Evolutionary conservation across 768 basidiomycete species (phyloP), one percentile per base, ranked within the genome.

Genomic region (Multifurca ochricompacta): DNA sequence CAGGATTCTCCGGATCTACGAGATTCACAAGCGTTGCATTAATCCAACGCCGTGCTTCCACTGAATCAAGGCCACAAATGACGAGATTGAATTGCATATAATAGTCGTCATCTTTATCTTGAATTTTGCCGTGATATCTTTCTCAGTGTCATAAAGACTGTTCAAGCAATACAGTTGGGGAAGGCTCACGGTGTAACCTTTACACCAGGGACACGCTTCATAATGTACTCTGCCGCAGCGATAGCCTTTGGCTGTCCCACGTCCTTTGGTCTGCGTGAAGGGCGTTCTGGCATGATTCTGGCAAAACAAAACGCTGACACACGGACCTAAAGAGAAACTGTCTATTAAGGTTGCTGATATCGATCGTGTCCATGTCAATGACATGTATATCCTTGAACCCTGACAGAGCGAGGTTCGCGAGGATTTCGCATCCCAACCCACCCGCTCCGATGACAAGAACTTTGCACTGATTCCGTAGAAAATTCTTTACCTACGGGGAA

Each of bases 311-410:
- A 30, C 18, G 46, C 25, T 4, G n/a, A 30, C 2, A 16, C 11
- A 66, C 72, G 47, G 61, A 91, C 95, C 96, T 81, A 74, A 99
- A 99, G 21, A 99, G 75, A 69, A 99, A 99, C 71, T 99, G 96
- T 46, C 96, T 80, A 69, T 99, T 99, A 61, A 99, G 77, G 70
- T 99, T 99, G 66, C 93, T 97, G 66, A 99, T 89, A 71, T 99
- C 95, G 68, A 98, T 99, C 14, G 95, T 97, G 75, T 99, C 95
- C 94, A 99, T 98, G 76, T 99, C 96, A 67, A 99, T 98, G 57
- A 99, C 94, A 75, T 97, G 92, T 61, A 98, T 96, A 65, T 98
- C 90, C 70, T 87, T 90, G 82, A 98, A 99, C 23, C 96, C 96
- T 41, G 91, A 87, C 62, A 98, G 71, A 21, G 96, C 95, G 46